phyloP scores from a whole-genome alignment of 495 filamentous ascomycete species.

The Xylaria nigripes region DNA sequence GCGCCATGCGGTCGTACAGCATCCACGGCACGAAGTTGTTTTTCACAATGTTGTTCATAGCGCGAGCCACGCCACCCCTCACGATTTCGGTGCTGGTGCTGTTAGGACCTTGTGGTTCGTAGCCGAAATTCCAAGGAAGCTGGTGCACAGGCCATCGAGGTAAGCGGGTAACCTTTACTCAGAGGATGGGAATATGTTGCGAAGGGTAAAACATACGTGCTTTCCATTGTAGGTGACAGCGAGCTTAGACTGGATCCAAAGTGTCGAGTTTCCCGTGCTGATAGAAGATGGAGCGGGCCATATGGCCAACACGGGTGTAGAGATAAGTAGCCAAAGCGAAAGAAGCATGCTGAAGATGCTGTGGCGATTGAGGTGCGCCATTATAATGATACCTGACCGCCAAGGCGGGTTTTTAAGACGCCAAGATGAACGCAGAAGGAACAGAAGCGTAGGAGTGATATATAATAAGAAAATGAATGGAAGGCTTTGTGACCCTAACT shows the following conservation, averaged over 20 bases:
- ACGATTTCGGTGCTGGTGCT: slow-evolving; percentile 42
- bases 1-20: slow-evolving; percentile 49
- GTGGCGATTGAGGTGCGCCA: slow-evolving; percentile 10
- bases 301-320: slow-evolving; percentile 40
- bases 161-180: slow-evolving; percentile 18
- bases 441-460: slow-evolving; percentile 1
- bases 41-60: slow-evolving; percentile 46
- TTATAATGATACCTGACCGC: slow-evolving; percentile 1
- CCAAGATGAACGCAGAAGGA: not conserved
- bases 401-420: slow-evolving; percentile 3
- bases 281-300: slow-evolving; percentile 52
- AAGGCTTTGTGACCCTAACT: no score
- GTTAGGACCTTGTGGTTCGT: slow-evolving; percentile 23
- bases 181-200: not conserved
- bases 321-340: slow-evolving; percentile 25
- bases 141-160: slow-evolving; percentile 24
- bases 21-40: slow-evolving; percentile 68
- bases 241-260: slow-evolving; percentile 49
- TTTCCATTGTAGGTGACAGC: slow-evolving; percentile 49
- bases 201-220: slow-evolving; percentile 37
- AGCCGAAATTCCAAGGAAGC: slow-evolving; percentile 36
- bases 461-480: no score
- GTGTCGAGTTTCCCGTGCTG: slow-evolving; percentile 42
- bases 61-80: slow-evolving; percentile 39
- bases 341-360: slow-evolving; percentile 24